Percentiles rank a stretch among this genome's conserved stretches.
These are phyloP conservation scores for Hypoxylon rubiginosum DNA, from an alignment of 2,329 filamentous ascomycete genomes.

Conservation along the genomic window DNA sequence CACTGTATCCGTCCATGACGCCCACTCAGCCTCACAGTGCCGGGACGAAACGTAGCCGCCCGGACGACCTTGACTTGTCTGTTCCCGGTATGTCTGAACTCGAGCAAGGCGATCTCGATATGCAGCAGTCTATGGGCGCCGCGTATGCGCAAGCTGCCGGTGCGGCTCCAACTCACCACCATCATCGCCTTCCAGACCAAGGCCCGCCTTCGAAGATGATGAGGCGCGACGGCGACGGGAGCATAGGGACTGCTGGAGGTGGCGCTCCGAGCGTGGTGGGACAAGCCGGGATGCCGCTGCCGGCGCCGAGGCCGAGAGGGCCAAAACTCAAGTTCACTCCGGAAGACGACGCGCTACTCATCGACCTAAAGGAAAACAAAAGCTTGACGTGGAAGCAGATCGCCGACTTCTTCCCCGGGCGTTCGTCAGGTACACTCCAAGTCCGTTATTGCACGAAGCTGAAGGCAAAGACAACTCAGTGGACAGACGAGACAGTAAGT, in stretches of 20 bases:
- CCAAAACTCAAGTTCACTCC: constrained; percentile 95
- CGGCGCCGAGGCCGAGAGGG: constrained; percentile 83
- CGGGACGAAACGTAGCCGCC: constrained; percentile 66
- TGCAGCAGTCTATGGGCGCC: constrained; percentile 67
- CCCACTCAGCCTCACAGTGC: constrained; percentile 51
- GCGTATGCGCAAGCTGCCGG: constrained; percentile 63
- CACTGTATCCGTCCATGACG: constrained; percentile 66
- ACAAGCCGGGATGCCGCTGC: constrained; percentile 86
- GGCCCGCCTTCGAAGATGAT: constrained; percentile 77
- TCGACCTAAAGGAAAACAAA: constrained; percentile 94
- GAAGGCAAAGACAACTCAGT: constrained; percentile 92
- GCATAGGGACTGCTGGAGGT: constrained; percentile 60
- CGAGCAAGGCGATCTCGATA: constrained; percentile 68
- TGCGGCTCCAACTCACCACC: constrained; percentile 76
- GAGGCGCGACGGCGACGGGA: constrained; percentile 67
- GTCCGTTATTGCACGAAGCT: constrained; percentile 96
- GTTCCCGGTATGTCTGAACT: constrained; percentile 65
- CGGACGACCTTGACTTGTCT: constrained; percentile 71
- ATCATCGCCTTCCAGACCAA: constrained; percentile 83
- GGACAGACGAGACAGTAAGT: constrained; percentile 92
- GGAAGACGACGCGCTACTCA: constrained; percentile 88
- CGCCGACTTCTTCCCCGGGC: constrained; percentile 92
- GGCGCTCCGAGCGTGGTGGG: constrained; percentile 88
- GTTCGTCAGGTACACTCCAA: constrained; percentile 90
- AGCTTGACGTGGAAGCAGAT: constrained; percentile 98